Evolutionary conservation across 2,329 filamentous ascomycete species (phyloP), one percentile per base, ranked within the genome.

Genomic region (Colletotrichum nymphaeae): DNA sequence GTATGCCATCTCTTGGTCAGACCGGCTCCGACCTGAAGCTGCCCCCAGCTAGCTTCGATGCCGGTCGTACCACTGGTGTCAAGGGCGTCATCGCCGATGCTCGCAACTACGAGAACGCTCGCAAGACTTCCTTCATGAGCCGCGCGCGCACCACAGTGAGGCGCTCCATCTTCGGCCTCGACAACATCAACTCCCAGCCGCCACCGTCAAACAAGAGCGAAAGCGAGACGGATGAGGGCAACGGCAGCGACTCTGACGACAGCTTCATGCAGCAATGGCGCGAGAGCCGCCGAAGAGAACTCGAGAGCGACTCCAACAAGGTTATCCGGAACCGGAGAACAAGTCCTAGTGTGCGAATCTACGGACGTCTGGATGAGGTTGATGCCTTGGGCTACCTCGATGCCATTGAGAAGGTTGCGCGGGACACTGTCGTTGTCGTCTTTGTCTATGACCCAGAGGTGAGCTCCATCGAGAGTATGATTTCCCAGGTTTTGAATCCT

Each of bases 341-440:
- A 65, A 96, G 93, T 81, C 94, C 95, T 1, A 95, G 93, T 78
- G 90, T 93, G 75, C 88, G 94, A 76, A 87, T 93, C 71, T 98
- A 93, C 80, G 97, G 97, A 26, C 90, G 89, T 14, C 86, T 98
- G 75, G 93, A 95, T 74, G 89, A 91, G 72, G 97, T 98, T 1
- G 95, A 98, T 85, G 96, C 95, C 8, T 87, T 93, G 76, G 97
- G 95, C 22, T 99, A 97, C 79, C 89, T 99, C n/a, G 95, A 98
- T 82, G 95, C 96, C 68, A 95, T 98, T 77, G 97, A 99, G 85
- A 97, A 95, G 84, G 94, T 96, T 5, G 88, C 91, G 52, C 84
- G 92, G 60, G 94, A 96, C 59, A 96, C 94, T 0, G 89, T 93
- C 4, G 95, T 98, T 2, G 93, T 98, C 2, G 97, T 99, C 32